Base-by-base conservation (phyloP, 305 asterid genomes). In the Fraxinus nigra region DNA sequence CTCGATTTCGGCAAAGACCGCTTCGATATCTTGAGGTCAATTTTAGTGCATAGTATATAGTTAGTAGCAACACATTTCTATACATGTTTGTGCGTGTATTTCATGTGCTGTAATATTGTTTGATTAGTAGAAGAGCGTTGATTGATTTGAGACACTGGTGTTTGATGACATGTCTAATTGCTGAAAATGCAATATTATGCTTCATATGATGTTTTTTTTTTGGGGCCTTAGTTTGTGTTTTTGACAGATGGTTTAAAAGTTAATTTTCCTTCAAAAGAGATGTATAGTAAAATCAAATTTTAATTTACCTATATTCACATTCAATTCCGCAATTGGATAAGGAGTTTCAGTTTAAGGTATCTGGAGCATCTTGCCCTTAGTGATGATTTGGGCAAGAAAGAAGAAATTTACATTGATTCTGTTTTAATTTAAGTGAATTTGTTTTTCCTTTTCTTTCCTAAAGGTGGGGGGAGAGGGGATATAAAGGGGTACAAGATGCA, bases 1-100 rank as follows among this genome's bases (percentile, higher is more conserved):
- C 82, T 92, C 83, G 93, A 93, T 87, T 93, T 95, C 65, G 98
- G 99, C n/a, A 88, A 89, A 30, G 98, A 95, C 79, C 93, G 98
- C 61, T 95, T 95, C 61, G 99, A 95, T 89, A 89, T 95, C 37
- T 82, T 93, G 84, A 95, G 97, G 99, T 95, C 72, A 80, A 35
- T 18, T 74, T 80, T 28, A 3, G 32, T 79, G 69, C 46, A 54
- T 24, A 26, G 35, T 10, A 18, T 8, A 9, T 40, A 59, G 11
- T 78, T n/a, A 18, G 7, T 20, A 11, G 24, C 37, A n/a, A 33
- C 77, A 3, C 24, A 11, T 13, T 80, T 14, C 56, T 85, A 61
- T 79, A 20, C 61, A 20, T 83, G 22, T 82, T 56, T 83, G 35
- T 72, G 59, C 61, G 73, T 78, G 73, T 59, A 59, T 34, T 43